Evolutionary conservation across 2,329 filamentous ascomycete genomes (phyloP).

Genomic region (Fonsecaea nubica): DNA sequence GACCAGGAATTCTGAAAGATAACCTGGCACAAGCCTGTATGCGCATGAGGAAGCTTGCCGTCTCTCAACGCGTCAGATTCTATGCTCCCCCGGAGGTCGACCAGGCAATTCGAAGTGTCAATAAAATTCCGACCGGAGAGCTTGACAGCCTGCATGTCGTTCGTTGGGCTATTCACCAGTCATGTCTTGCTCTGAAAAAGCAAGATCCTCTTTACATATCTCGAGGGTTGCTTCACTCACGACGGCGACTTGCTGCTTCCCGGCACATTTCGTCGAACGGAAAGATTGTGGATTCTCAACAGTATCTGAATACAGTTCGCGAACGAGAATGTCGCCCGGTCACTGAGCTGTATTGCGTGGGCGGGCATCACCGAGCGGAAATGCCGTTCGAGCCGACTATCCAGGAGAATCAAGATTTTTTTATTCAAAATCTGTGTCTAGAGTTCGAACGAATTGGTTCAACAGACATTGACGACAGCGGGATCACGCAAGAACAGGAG

Average conservation of each 20-base stretch:
- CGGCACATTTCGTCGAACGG: conserved; percentile 3
- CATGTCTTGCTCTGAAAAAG: conserved; percentile 56
- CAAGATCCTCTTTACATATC: conserved; percentile 66
- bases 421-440: conserved; percentile 42
- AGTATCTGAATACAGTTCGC: conserved; percentile 51
- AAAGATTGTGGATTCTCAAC: conserved; percentile 5
- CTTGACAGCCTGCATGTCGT: conserved; percentile 62
- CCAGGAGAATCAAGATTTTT: conserved; percentile 41
- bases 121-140: conserved; percentile 18
- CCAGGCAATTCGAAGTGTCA: conserved; percentile 54
- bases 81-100: conserved; percentile 66
- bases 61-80: conserved; percentile 70
- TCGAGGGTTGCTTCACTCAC: conserved; percentile 62
- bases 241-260: conserved; percentile 42
- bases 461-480: conserved; percentile 44
- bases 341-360: conserved; percentile 59
- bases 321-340: conserved; percentile 63
- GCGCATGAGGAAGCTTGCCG: conserved; percentile 72
- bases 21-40: conserved; percentile 62
- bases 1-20: conserved; percentile 71
- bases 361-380: conserved; percentile 4
- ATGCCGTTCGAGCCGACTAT: conserved; percentile 12
- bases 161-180: conserved; percentile 65
- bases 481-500: conserved; percentile 71
- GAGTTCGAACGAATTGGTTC: conserved; percentile 50